These are phyloP conservation scores for Thermothielavioides terrestris DNA, from an alignment of 495 filamentous ascomycete genomes.

Conservation along the genomic window DNA sequence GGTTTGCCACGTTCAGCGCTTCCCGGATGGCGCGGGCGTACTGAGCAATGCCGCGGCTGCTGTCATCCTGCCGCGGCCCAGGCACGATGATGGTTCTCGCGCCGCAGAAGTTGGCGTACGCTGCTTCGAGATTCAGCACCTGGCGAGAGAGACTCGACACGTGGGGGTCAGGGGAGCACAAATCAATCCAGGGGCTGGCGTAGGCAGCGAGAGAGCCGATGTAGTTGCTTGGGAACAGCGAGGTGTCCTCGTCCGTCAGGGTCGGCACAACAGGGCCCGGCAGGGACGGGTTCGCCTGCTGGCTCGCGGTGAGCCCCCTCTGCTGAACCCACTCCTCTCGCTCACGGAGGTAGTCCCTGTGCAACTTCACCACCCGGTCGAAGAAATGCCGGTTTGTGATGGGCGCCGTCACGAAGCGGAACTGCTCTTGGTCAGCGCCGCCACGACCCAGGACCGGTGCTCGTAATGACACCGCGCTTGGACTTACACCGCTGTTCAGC, in stretches of 20 bases:
- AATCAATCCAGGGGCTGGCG: slow-evolving; percentile 80
- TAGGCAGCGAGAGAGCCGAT: slow-evolving; percentile 64
- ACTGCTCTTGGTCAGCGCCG: slow-evolving; percentile 45
- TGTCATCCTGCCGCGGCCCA: slow-evolving; percentile 52
- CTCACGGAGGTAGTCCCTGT: slow-evolving; percentile 47
- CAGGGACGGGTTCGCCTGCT: slow-evolving; percentile 23
- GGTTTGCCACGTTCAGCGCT: slow-evolving; percentile 59
- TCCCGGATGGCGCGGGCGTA: slow-evolving; percentile 84
- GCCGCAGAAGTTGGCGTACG: slow-evolving; percentile 92
- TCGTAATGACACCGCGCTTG: background rate
- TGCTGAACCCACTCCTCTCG: slow-evolving; percentile 18
- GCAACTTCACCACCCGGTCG: slow-evolving; percentile 56
- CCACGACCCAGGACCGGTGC: background rate
- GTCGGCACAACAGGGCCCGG: slow-evolving; percentile 55
- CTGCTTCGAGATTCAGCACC: slow-evolving; percentile 80
- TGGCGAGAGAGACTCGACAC: slow-evolving; percentile 78
- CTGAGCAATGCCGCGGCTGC: slow-evolving; percentile 43
- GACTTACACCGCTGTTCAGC: slow-evolving; percentile 53
- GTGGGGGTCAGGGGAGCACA: slow-evolving; percentile 72
- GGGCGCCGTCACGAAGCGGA: slow-evolving; percentile 83
- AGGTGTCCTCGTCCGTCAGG: slow-evolving; percentile 63
- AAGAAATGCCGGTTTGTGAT: slow-evolving; percentile 83
- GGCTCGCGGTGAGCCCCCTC: slow-evolving; percentile 11
- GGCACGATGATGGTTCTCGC: slow-evolving; percentile 72
- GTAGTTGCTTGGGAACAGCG: slow-evolving; percentile 60